Evolutionary conservation across 352 stramenopile genomes (phyloP), one percentile per base, ranked within the genome.

Genomic region (Globisporangium megalacanthum): DNA sequence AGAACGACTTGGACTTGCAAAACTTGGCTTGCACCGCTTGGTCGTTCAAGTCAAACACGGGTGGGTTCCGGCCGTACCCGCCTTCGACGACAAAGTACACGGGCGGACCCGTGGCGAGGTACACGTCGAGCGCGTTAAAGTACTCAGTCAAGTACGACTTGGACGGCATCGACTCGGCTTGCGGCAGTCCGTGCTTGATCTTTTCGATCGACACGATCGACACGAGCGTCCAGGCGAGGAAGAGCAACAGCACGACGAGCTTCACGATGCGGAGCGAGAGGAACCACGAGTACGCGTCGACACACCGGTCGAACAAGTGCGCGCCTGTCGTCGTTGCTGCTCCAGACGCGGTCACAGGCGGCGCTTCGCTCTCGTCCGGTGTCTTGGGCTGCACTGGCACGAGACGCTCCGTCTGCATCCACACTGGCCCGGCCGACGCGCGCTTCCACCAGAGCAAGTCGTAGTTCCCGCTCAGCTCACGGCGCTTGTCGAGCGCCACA

Each of bases 1-100:
- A 92, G 49, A 88, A 72, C 19, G 69, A 56, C 56, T 84, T 86
- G 3, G 79, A 89, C 14, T 60, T 71, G 58, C 82, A 92, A 29
- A 92, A 76, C 35, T 79, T 76, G 31, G 70, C 60, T 31, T 77
- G 58, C 17, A 70, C 60, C 1, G 54, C 57, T 25, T 58, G 44
- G 52, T 88, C 56, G 29, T 58, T 53, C 33, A 77, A 52, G 19
- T 83, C 61, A 29, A 80, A 81, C 31, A 39, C 39, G 9, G 60
- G n/a, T 10, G 72, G 62, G 52, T 92, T 92, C 31, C 53, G 53
- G 2, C 68, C 66, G 60, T 88, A 84, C 9, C 74, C 76, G 22
- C 60, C 73, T 63, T 92, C 79, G 29, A 89, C 77, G 15, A 92
- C 76, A 42, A 86, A 89, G 64, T 78, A 89, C n/a, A 88, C 67